These are phyloP conservation scores for Pugionium dolabratum DNA, from an alignment of 345 rosid species.

Conservation along the genomic window DNA sequence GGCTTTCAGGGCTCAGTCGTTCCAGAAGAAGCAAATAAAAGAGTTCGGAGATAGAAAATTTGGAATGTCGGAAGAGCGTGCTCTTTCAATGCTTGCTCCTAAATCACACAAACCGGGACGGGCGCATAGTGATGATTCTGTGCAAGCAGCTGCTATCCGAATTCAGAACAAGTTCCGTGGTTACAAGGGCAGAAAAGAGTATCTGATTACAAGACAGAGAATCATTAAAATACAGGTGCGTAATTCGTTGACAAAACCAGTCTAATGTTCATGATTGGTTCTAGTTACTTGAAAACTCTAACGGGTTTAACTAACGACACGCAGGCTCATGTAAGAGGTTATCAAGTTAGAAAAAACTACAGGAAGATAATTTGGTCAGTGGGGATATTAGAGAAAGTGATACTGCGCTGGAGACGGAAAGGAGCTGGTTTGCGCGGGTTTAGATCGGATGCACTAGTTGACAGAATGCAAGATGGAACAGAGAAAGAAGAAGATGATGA, in stretches of 20 bases:
- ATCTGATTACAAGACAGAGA: slow-evolving; percentile 64
- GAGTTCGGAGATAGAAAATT: slow-evolving; percentile 56
- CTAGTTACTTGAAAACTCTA: neutral
- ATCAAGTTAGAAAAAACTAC: slow-evolving; percentile 82
- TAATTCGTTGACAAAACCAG: slow-evolving; percentile 11
- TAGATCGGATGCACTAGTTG: slow-evolving; percentile 56
- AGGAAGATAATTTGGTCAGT: slow-evolving; percentile 87
- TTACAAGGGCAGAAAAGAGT: slow-evolving; percentile 89
- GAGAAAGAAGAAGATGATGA: slow-evolving; percentile 75
- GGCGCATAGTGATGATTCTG: slow-evolving; percentile 59
- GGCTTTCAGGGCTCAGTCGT: slow-evolving; percentile 87
- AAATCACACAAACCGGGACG: slow-evolving; percentile 52
- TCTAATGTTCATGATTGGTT: slow-evolving; percentile 6
- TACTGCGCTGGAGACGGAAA: slow-evolving; percentile 93
- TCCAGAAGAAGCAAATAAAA: slow-evolving; percentile 75
- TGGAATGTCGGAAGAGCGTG: slow-evolving; percentile 64
- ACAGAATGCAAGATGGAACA: slow-evolving; percentile 45
- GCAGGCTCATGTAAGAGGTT: slow-evolving; percentile 93
- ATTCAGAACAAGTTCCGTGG: slow-evolving; percentile 90
- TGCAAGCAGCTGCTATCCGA: slow-evolving; percentile 72
- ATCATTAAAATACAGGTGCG: slow-evolving; percentile 88
- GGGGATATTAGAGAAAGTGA: slow-evolving; percentile 86
- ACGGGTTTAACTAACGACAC: slow-evolving; percentile 29
- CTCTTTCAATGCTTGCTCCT: slow-evolving; percentile 65
- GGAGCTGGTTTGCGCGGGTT: slow-evolving; percentile 91